Evolutionary conservation across 2,329 filamentous ascomycete species (phyloP), one percentile per base, ranked within the genome.

Genomic region (Byssothecium circinans): DNA sequence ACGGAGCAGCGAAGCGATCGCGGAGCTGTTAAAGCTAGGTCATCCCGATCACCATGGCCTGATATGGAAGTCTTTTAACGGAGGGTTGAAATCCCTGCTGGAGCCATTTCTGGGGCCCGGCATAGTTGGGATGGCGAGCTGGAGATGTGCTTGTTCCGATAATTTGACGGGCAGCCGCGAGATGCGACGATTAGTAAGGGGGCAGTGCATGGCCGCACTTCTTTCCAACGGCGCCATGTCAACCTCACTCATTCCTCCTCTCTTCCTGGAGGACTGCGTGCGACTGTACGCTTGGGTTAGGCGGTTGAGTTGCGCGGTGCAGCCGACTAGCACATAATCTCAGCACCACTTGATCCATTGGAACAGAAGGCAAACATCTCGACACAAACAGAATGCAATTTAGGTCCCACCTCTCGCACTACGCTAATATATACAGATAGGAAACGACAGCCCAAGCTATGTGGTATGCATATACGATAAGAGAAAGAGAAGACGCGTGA

Each of bases 161-260:
- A n/a, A n/a, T 17, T 8, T 40, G 27, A 20, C 14, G 8, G 32
- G 20, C 27, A 19, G 19, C 25, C 14, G 29, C 36, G 43, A 37
- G 6, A 41, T 43, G 40, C 50, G 45, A 53, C 41, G 60, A 57
- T 61, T 64, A 63, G 55, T 61, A 62, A 63, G 53, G 53, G 55
- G 57, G 54, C 55, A 57, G 58, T 60, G 60, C 55, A 60, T 15
- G n/a, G 29, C 25, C 33, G 36, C 36, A 39, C 37, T 47, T 22
- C 15, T 5, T 23, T 15, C n/a, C 29, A 14, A 32, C 2, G 34
- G 34, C 19, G 8, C 44, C 25, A 33, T 37, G 15, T 46, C 17
- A 46, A 53, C 49, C 27, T 49, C 44, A 45, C 35, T 23, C 43
- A 37, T 41, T 47, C 39, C 36, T 42, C 41, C 32, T 43, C 27